Conservation (phyloP, 805 yeast species). For the Starmerella stigmatis region DNA sequence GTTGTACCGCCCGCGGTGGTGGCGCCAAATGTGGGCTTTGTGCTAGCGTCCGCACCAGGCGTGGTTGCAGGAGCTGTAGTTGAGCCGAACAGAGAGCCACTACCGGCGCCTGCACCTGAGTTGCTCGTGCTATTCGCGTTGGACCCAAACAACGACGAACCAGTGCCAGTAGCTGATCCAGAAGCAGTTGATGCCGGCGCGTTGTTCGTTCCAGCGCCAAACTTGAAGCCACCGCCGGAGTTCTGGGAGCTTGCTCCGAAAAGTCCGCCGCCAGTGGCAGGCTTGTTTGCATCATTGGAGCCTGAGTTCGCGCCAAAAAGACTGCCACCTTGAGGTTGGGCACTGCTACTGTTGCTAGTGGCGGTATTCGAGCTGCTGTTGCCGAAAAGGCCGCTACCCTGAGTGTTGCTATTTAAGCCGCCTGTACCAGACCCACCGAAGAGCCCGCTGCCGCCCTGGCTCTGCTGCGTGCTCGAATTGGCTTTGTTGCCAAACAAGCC, state of each 20-base stretch:
- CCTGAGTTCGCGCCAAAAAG: slow-evolving; percentile 1
- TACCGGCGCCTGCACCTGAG: slow-evolving; percentile 7
- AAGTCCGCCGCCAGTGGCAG: slow-evolving; percentile 6
- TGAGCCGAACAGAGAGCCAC: slow-evolving; percentile 8
- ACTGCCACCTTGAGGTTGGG: not conserved
- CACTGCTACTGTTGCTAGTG: not conserved
- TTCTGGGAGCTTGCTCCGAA: slow-evolving; percentile 7
- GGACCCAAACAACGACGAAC: slow-evolving; percentile 6
- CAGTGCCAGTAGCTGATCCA: slow-evolving; percentile 10
- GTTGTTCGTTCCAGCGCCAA: not conserved
- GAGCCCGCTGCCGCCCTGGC: too few species aligned
- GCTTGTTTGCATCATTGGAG: not conserved
- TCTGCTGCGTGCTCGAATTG: too few species aligned
- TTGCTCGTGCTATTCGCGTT: not conserved
- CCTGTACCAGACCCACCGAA: too few species aligned
- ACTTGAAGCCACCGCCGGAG: not conserved
- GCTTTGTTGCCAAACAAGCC: too few species aligned
- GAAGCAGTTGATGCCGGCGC: slow-evolving; percentile 4
- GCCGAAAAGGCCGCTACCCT: not conserved
- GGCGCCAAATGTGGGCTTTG: not conserved
- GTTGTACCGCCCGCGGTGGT: not conserved
- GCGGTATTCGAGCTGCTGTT: not conserved
- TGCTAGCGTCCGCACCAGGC: too few species aligned
- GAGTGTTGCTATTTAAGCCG: too few species aligned
- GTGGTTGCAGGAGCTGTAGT: too few species aligned